Evolutionary conservation across 371 early-diverging fungal species (phyloP).

Genomic region (Chytridium lagenaria): DNA sequence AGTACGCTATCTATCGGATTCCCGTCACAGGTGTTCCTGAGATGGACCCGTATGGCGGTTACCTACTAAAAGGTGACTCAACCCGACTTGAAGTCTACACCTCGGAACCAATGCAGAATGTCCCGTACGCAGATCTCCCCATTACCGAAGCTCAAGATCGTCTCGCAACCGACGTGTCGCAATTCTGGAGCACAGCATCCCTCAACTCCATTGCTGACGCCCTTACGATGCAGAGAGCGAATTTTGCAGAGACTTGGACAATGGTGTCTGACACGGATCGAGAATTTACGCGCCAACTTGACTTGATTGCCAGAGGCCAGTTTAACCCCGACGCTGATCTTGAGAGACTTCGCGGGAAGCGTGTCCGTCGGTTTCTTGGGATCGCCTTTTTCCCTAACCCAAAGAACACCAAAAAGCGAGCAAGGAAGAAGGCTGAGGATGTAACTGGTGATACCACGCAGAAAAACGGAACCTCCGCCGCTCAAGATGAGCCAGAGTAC

Average conservation of each 20-base stretch:
- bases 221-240: slow-evolving; percentile 16
- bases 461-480: background rate
- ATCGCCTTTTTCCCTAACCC: slow-evolving; percentile 12
- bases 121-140: slow-evolving; percentile 5
- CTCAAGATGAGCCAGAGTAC: slow-evolving; percentile 4
- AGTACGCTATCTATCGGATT: slow-evolving; percentile 18
- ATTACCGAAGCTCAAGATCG: background rate
- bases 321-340: background rate
- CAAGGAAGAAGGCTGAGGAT: background rate
- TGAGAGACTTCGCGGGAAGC: background rate
- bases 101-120: background rate
- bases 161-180: background rate
- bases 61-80: background rate
- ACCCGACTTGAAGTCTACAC: background rate
- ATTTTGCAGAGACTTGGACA: slow-evolving; percentile 9
- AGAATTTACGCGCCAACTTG: background rate
- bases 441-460: background rate
- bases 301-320: background rate
- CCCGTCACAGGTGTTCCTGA: background rate
- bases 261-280: background rate
- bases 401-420: background rate
- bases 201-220: slow-evolving; percentile 16
- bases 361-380: background rate
- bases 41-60: background rate
- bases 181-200: slow-evolving; percentile 3